Evolutionary conservation across 2,329 filamentous ascomycete genomes (phyloP), one percentile per base, ranked within the genome.

Genomic region (Alternaria sp.): DNA sequence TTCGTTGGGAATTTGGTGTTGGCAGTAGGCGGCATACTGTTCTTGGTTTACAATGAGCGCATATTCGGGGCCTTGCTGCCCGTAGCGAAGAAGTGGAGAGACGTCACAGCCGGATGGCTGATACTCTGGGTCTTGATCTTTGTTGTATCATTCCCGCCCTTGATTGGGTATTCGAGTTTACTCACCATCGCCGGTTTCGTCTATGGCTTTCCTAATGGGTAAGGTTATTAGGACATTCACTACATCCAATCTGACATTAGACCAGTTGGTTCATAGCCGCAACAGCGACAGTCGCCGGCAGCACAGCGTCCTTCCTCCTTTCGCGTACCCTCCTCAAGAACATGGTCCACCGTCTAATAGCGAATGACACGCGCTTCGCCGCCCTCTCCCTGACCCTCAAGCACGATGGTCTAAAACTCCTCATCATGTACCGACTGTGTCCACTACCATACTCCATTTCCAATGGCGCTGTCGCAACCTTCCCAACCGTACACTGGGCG

Each of bases 391-490:
- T 97, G 71, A 95, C 95, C 7, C 83, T 99, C 63, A 93, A 96
- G 66, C 89, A 92, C 73, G 95, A 99, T 73, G 95, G 95, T 1
- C 79, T 99, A 52, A 91, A 93, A 71, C 88, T 98, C 54, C 85
- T 99, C 46, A 89, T 92, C 64, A 96, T 95, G 86, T 95, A 99
- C 69, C 88, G 95, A 30, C 86, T 98, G 65, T 98, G 94, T 73
- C 95, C 95, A 2, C 78, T 99, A 61, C 95, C 95, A 14, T 99
- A 96, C 78, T 95, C 91, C 53, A 83, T 98, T 68, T 94, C 91
- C 75, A 99, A 99, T 75, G 95, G 93, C 51, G 96, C 96, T 62
- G 87, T 99, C 56, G 93, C 93, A 30, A 98, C 95, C 1, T 94
- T 99, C 63, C 94, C 94, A 3, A 96, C 91, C 32, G 92, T 99